A percentile compares a stretch with the other conserved stretches of the same genome.
These are phyloP conservation scores for Exophiala xenobiotica DNA, from an alignment of 2,329 filamentous ascomycete species.

Conservation along the genomic window DNA sequence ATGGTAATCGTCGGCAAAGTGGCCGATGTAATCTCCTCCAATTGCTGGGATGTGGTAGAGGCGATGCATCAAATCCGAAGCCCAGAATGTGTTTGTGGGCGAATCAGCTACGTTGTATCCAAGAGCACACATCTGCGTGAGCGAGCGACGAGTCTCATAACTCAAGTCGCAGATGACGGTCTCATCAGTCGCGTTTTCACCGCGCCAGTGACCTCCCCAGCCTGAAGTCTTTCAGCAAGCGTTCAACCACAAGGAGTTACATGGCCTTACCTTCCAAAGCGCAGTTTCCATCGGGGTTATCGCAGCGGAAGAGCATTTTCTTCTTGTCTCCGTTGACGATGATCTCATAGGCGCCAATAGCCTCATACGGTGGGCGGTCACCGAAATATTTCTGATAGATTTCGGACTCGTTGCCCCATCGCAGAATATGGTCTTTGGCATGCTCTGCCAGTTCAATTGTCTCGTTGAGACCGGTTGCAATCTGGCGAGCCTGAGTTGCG, in stretches of 20 bases:
- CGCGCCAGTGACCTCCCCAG: conserved; percentile 69
- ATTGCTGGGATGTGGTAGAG: conserved; percentile 63
- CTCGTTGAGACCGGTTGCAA: conserved; percentile 59
- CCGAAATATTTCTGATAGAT: conserved; percentile 69
- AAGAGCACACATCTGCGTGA: conserved; percentile 60
- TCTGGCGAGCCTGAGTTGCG: conserved; percentile 57
- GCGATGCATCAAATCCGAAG: conserved; percentile 65
- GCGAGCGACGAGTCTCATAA: conserved; percentile 56
- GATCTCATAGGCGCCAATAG: conserved; percentile 63
- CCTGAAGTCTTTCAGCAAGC: conserved; percentile 40
- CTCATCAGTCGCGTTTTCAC: conserved; percentile 62
- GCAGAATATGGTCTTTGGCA: conserved; percentile 58
- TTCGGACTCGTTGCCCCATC: conserved; percentile 54
- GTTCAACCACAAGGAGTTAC: neutral
- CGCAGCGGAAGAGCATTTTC: conserved; percentile 64
- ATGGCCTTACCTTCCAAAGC: conserved; percentile 44
- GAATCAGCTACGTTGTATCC: conserved; percentile 62
- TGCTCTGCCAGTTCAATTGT: conserved; percentile 58
- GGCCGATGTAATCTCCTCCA: conserved; percentile 60
- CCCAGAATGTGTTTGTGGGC: conserved; percentile 63
- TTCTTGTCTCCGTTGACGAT: conserved; percentile 59
- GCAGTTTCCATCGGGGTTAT: conserved; percentile 67
- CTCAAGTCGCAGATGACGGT: conserved; percentile 69
- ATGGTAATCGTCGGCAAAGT: conserved; percentile 61
- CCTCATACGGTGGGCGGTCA: conserved; percentile 55